Evolutionary conservation across 2,329 filamentous ascomycete species (phyloP), one percentile per base, ranked within the genome.

Genomic region (Elsinoe australis): DNA sequence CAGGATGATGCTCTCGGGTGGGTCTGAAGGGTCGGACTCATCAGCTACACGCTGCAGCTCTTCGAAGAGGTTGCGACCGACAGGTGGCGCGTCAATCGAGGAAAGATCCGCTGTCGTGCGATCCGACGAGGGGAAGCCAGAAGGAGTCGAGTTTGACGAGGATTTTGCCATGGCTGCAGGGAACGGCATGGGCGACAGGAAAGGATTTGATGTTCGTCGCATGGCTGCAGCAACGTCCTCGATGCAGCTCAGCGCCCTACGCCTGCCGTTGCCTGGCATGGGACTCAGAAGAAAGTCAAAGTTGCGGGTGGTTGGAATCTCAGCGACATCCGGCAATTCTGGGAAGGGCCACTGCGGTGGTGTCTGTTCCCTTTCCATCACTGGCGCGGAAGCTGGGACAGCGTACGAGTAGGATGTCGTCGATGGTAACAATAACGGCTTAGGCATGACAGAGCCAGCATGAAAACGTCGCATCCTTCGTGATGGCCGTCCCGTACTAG

Each of bases 381-480:
- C 46, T 3, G 62, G 59, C 2, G 61, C 59, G 5, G 59, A 57
- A 10, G 56, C 54, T 4, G 59, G 56, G 10, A 54, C 36, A 1
- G 46, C 49, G 36, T 56, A 53, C 6, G 58, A 54, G 49, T 53
- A 53, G n/a, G 59, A 54, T 1, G 59, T 55, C 2, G 61, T 61
- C 6, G 57, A 57, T 4, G 62, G 61, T 28, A 65, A 47, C 7
- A 65, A 62, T 15, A 65, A 53, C 18, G 63, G 58, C 41, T 61
- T 62, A 1, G 61, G 60, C 17, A 58, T 56, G 21, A 57, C 52
- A 34, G 56, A 59, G n/a, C 62, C 62, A 18, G 56, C 61, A 21
- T 60, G 60, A 41, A 65, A 65, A 5, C 61, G 56, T 18, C 63
- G 51, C 63, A 65, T 65, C 29, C 63, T 52, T 18, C 62, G 51